A percentile compares a stretch with the other conserved stretches of the same genome.
These are phyloP conservation scores for Candida montana DNA, from an alignment of 805 yeast species.

Conservation along the genomic window DNA sequence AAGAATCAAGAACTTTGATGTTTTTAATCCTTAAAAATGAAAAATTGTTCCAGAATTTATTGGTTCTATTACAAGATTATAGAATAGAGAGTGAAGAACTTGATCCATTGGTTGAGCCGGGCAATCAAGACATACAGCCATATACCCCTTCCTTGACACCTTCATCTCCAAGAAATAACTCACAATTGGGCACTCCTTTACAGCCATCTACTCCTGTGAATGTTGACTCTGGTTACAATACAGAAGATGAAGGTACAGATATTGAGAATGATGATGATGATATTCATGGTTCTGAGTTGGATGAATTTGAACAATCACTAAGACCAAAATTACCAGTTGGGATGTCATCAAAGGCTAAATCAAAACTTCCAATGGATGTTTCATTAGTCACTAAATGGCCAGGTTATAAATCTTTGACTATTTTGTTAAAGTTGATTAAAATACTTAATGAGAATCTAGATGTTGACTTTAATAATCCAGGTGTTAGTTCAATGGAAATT, in stretches of 20 bases:
- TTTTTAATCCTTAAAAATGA: slow-evolving; percentile 41
- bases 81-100: slow-evolving; percentile 6
- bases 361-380: slow-evolving; percentile 46
- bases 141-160: slow-evolving; percentile 1
- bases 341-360: slow-evolving; percentile 52
- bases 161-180: slow-evolving; percentile 1
- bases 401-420: slow-evolving; percentile 39
- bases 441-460: slow-evolving; percentile 26
- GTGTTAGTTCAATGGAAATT: slow-evolving; percentile 17
- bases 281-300: slow-evolving; percentile 14
- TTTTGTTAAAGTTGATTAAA: slow-evolving; percentile 34
- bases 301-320: slow-evolving; percentile 34
- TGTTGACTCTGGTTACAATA: slow-evolving; percentile 1
- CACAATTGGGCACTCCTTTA: slow-evolving; percentile 9
- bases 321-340: slow-evolving; percentile 53
- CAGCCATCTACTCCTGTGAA: slow-evolving; percentile 6
- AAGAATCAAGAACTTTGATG: slow-evolving; percentile 48
- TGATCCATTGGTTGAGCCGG: neutral
- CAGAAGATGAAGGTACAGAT: slow-evolving; percentile 7
- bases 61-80: slow-evolving; percentile 8
- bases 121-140: neutral
- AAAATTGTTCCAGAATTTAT: slow-evolving; percentile 19
- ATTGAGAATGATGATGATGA: slow-evolving; percentile 7
- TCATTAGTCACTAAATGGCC: slow-evolving; percentile 51
- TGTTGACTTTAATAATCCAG: slow-evolving; percentile 6